Base-by-base conservation (phyloP, 129 eudicot species). In the Deinandra increscens region DNA sequence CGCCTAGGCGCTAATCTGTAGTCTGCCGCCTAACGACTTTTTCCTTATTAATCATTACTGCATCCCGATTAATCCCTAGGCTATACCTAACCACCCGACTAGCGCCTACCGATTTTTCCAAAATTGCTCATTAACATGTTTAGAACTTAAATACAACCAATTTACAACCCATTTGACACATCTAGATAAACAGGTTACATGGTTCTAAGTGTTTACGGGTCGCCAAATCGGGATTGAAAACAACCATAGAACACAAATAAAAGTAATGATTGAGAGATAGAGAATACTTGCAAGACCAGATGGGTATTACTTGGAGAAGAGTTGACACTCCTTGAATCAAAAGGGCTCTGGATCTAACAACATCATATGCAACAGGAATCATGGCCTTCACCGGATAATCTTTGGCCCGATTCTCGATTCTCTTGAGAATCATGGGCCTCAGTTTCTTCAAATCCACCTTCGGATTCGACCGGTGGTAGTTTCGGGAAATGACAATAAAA, bases 261-360 rank as follows among this genome's bases (percentile, higher is more conserved):
- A 51, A 60, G 51, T 17, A 64, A 37, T 34, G 82, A 26, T 58
- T 1, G 48, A 76, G 77, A 39, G 70, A 46, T 75, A 56, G 75
- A 54, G 77, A 80, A 36, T 85, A 93, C 99, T 85, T 87, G 99
- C 99, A 94, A 38, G 99, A 63, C 86, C 87, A 80, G 19, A 80
- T 51, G 54, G 99, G 93, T 36, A 85, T 18, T 70, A 72, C 79
- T 36, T 80, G 86, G 54, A 94, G 87, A 63, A 94, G 93, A 13
- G 81, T 70, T 42, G 96, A 87, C 9, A 94, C 87, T 61, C 97
- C 97, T 70, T 78, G 82, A 58, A 87, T 70, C 64, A 94, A 87
- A 23, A 72, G 58, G 11, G 74, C 41, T 63, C 97, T 74, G 5
- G 92, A 82, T 15, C 68, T 81, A 42, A 94, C 80, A 20, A 94